These are phyloP conservation scores for Rhizopogon sp. DNA, from an alignment of 768 basidiomycete genomes.

Conservation along the genomic window DNA sequence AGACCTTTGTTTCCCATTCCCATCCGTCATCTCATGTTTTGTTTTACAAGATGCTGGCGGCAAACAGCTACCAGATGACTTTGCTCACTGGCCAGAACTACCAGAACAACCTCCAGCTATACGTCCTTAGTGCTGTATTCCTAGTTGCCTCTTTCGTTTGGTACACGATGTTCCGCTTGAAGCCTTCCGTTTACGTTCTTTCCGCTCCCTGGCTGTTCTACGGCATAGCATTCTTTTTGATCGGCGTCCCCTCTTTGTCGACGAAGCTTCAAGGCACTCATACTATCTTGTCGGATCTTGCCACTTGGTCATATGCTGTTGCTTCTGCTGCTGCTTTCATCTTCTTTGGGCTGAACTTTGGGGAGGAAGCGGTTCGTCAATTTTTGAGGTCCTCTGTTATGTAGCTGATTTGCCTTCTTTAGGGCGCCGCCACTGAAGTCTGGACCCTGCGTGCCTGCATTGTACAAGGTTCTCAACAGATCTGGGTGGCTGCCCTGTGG, in stretches of 20 bases:
- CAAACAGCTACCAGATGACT: constrained; percentile 94
- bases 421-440: constrained; percentile 92
- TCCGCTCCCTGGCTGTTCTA: constrained; percentile 91
- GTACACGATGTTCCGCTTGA: constrained; percentile 86
- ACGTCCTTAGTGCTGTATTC: constrained; percentile 89
- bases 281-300: constrained; percentile 63
- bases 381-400: background rate
- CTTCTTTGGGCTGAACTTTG: constrained; percentile 95
- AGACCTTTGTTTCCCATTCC: constrained; percentile 10
- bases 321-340: constrained; percentile 91
- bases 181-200: constrained; percentile 84
- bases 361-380: constrained; percentile 83
- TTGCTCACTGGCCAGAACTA: constrained; percentile 83
- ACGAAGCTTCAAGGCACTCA: constrained; percentile 55
- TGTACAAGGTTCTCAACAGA: constrained; percentile 92
- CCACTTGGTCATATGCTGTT: constrained; percentile 88
- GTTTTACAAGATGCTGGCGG: constrained; percentile 64
- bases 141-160: constrained; percentile 80
- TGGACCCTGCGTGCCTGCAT: constrained; percentile 90
- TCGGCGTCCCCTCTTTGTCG: constrained; percentile 78
- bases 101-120: constrained; percentile 75
- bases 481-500: constrained; percentile 95
- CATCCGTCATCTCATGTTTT: constrained; percentile 1
- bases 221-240: constrained; percentile 85
- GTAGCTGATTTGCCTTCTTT: constrained; percentile 8